Evolutionary conservation across 257 asterid species (phyloP), one percentile per base, ranked within the genome.

Genomic region (Ophiorrhiza pumila): DNA sequence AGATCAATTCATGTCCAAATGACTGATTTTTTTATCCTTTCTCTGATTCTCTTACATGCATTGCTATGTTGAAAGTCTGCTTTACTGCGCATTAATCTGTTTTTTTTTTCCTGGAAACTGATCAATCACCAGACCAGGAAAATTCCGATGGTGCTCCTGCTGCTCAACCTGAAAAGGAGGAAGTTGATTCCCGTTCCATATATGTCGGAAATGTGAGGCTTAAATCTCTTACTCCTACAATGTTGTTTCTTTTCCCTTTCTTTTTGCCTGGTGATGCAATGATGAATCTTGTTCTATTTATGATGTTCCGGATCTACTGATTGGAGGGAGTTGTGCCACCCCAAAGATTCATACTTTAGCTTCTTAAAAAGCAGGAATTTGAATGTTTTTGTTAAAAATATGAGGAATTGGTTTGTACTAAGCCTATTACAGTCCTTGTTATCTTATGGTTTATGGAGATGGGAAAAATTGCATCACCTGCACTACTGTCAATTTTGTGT

Each of bases 181-280:
- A 88, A 87, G 96, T 84, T 83, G 98, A 90, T 84, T 42, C 88
- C 65, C 92, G 96, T 56, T 92, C 98, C 23, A 87, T 92, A 77
- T 90, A 87, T 83, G 96, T 92, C 72, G 98, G 98, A 37, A 92
- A 92, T 81, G 98, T 92, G 83, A 90, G 98, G 76, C 74, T 79
- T 75, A 60, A 56, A 76, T 46, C 75, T 79, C 76, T 42, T 71
- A n/a, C 34, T 29, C 27, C 13, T 29, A 27, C 20, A 41, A 74
- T n/a, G 18, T 73, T 78, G 32, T 60, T 66, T 49, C 25, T n/a
- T n/a, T 43, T 2, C 18, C 12, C 18, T 11, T 32, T 18, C 52
- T 49, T 61, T 29, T 12, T 41, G 9, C 39, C 14, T 15, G 3
- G 45, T 29, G 41, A 39, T 18, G 27, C 23, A 53, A 23, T 55